Evolutionary conservation across 768 basidiomycete genomes (phyloP), one percentile per base, ranked within the genome.

Genomic region (Amanita subjunquillea): DNA sequence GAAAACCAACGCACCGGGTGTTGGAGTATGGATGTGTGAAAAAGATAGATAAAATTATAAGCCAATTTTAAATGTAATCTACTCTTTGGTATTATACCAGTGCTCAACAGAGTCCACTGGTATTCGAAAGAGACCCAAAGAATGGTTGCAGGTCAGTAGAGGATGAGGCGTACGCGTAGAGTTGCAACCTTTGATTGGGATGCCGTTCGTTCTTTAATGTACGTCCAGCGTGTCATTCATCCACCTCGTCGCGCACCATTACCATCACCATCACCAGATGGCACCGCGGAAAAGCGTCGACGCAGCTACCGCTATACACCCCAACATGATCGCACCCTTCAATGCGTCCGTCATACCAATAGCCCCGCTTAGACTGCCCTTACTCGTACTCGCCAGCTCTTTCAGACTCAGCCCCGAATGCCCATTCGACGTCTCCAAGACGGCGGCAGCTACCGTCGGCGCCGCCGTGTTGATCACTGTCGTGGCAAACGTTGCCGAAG

Each of bases 341-440:
- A 44, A 46, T 15, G 42, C 40, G 17, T 51, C 23, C 15, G 38
- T 29, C 22, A 55, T 30, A 17, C 50, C 58, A 30, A 43, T 46
- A 6, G 61, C 62, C 2, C 54, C 62, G 47, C 46, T 62, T 34
- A 51, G 40, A n/a, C 59, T 62, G n/a, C 67, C 65, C 23, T 56
- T 51, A 54, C 67, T 69, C 49, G 70, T 73, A 20, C 68, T 65
- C 15, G 67, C 67, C 40, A 67, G 30, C 34, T 57, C 39, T 44
- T 49, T 13, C 36, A 58, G 42, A 22, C 62, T 63, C 17, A 60
- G 60, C 38, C 61, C 72, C 3, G 67, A 67, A 22, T 67, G 60
- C 3, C 75, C 76, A 56, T 77, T 76, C 22, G 71, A 73, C 12
- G 79, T 83, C 46, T 77, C 75, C n/a, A 90, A 65, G 1, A 74